Conservation (phyloP, 768 basidiomycete species). For the Dacryopinax spathularia region DNA sequence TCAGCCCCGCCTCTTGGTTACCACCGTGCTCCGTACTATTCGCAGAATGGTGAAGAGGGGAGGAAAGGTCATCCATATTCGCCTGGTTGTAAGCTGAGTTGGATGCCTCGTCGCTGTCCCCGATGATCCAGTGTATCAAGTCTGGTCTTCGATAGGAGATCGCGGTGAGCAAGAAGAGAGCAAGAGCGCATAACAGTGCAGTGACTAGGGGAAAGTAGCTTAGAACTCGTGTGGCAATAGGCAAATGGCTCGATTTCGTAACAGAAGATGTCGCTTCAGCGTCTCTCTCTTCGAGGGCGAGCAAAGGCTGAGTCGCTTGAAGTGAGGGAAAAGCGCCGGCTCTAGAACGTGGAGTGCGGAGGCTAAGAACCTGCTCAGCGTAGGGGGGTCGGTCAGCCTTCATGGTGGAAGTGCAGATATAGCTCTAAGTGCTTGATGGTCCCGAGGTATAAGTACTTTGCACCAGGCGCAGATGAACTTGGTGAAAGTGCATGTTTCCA, state of each 20-base stretch:
- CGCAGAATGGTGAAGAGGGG: not conserved
- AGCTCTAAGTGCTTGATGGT: too few relatives aligned
- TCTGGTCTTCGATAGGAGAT: conserved; percentile 40
- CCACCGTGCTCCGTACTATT: not conserved
- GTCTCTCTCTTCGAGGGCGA: not conserved
- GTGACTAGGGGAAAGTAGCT: not conserved
- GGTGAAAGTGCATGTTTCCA: too few relatives aligned
- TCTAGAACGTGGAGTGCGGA: not conserved
- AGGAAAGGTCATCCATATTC: not conserved
- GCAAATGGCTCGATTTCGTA: not conserved
- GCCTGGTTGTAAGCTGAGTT: not conserved
- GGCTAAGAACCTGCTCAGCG: not conserved
- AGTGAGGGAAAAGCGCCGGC: not conserved
- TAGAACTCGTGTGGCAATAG: not conserved
- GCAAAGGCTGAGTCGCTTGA: not conserved
- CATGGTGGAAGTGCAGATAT: not conserved
- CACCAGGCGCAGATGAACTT: too few relatives aligned
- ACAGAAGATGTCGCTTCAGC: not conserved
- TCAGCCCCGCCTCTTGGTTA: not conserved
- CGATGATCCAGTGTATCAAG: conserved; percentile 33
- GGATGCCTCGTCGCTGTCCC: conserved; percentile 15
- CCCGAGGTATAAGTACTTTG: too few relatives aligned
- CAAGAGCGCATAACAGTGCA: conserved; percentile 3
- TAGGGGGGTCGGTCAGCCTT: not conserved
- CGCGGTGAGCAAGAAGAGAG: conserved; percentile 34